Evolutionary conservation across 805 yeast species (phyloP).

Genomic region (Kuraishia hungarica): DNA sequence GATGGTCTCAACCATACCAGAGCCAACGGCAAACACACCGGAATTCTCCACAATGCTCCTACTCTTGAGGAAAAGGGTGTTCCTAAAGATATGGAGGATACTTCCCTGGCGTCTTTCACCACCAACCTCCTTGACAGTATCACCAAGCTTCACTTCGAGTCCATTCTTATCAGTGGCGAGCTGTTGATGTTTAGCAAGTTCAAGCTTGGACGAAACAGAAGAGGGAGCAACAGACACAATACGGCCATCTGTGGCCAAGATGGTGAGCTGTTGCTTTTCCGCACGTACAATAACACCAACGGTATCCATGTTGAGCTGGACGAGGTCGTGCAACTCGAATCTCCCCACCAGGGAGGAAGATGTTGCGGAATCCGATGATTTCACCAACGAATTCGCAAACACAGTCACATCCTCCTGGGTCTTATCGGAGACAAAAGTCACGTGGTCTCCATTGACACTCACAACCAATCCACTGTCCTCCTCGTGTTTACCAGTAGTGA

Average conservation of each 20-base stretch:
- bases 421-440: slow-evolving; percentile 83
- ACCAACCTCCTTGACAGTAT: slow-evolving; percentile 75
- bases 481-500: slow-evolving; percentile 80
- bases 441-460: slow-evolving; percentile 72
- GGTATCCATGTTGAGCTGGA: slow-evolving; percentile 73
- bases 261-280: slow-evolving; percentile 77
- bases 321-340: slow-evolving; percentile 83
- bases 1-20: slow-evolving; percentile 71
- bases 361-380: slow-evolving; percentile 78
- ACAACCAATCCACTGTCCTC: slow-evolving; percentile 96
- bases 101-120: slow-evolving; percentile 88
- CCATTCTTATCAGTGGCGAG: slow-evolving; percentile 86
- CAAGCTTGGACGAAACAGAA: slow-evolving; percentile 73
- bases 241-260: slow-evolving; percentile 78
- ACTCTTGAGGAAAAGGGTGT: slow-evolving; percentile 70
- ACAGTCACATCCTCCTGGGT: slow-evolving; percentile 84
- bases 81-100: slow-evolving; percentile 79
- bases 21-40: slow-evolving; percentile 81
- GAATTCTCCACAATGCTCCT: slow-evolving; percentile 75
- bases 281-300: slow-evolving; percentile 89
- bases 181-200: slow-evolving; percentile 55
- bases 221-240: slow-evolving; percentile 63
- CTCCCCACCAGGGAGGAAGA: slow-evolving; percentile 64
- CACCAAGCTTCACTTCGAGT: slow-evolving; percentile 79
- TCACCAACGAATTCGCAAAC: slow-evolving; percentile 83